Evolutionary conservation across 345 rosid species (phyloP), one percentile per base, ranked within the genome.

Genomic region (Aethionema arabicum): DNA sequence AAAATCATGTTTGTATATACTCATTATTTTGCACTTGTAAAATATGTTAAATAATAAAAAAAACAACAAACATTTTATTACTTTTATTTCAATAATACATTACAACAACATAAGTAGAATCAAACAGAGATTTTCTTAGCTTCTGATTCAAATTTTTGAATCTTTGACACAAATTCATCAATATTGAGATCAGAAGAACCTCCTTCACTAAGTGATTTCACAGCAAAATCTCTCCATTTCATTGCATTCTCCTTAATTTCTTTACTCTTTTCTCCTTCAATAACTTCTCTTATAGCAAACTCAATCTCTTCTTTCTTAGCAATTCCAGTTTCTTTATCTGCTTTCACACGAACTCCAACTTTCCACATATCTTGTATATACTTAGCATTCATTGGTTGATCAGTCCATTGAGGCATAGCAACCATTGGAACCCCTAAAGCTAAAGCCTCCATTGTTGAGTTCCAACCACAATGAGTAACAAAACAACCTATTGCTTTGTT

Each of bases 381-480:
- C 74, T 86, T 86, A 1, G 85, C 81, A 52, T 86, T 74, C 1
- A 76, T 70, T 2, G 84, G 72, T 32, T 82, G 87, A 40, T 81
- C 83, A 0, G 79, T 74, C 85, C 80, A 74, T 14, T 78, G 83
- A 4, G 85, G 81, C 83, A 81, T 81, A n/a, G 76, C 78, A 68
- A 81, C 77, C 79, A 81, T 78, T 1, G 83, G 83, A 36, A 76
- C 76, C 7, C 85, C 83, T 62, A 82, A 68, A 66, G 73, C 35
- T 72, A 82, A 37, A 0, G 73, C 84, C 72, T 82, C 83, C 8
- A 82, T 60, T 0, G 84, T 82, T 3, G 82, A 82, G 52, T 85
- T 85, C 92, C 92, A 85, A 1, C 92, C 86, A 42, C 85, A 76
- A 9, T 85, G 92, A 1, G 78, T 83, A 38, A 85, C 56, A 63